Conservation (phyloP, 2,329 filamentous ascomycete species). For the Neonectria sp. region DNA sequence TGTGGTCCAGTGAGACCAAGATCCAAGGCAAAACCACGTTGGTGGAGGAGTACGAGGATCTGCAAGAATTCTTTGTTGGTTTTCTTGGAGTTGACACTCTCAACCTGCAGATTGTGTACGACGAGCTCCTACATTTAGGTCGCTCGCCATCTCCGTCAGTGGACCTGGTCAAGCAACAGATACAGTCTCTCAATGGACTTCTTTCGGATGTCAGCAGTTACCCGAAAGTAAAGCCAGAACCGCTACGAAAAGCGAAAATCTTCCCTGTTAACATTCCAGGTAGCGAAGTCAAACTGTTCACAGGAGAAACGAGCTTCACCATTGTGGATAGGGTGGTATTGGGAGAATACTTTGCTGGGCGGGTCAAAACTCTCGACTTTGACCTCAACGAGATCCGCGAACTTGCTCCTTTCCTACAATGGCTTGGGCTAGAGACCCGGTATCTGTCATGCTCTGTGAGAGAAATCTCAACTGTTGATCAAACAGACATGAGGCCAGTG, state of each 20-base stretch:
- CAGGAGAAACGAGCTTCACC: not conserved
- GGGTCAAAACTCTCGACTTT: conserved; percentile 7
- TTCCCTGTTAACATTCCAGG: conserved; percentile 7
- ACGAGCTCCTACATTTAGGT: not conserved
- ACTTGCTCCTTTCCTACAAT: not conserved
- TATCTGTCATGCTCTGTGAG: conserved; percentile 1
- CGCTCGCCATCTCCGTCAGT: not conserved
- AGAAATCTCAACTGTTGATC: conserved; percentile 2
- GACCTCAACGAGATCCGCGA: conserved; percentile 1
- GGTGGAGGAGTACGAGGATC: not conserved
- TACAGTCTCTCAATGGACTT: conserved; percentile 1
- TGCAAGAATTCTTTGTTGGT: conserved; percentile 16
- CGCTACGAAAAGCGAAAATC: not conserved
- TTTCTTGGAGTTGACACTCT: conserved; percentile 18
- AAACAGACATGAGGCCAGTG: not conserved
- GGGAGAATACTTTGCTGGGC: conserved; percentile 1
- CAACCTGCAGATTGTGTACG: conserved; percentile 6
- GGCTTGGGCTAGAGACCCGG: not conserved
- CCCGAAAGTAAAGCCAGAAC: conserved; percentile 1
- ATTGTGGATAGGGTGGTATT: not conserved
- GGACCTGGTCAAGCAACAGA: not conserved
- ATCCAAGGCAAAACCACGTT: not conserved
- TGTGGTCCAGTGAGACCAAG: conserved; percentile 15
- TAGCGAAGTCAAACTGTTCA: conserved; percentile 1
- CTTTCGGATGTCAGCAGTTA: not conserved